A percentile compares a stretch with the other conserved stretches of the same genome.
phyloP scores from a whole-genome alignment of 257 asterid genomes.

The Solanum infundibuliforme region DNA sequence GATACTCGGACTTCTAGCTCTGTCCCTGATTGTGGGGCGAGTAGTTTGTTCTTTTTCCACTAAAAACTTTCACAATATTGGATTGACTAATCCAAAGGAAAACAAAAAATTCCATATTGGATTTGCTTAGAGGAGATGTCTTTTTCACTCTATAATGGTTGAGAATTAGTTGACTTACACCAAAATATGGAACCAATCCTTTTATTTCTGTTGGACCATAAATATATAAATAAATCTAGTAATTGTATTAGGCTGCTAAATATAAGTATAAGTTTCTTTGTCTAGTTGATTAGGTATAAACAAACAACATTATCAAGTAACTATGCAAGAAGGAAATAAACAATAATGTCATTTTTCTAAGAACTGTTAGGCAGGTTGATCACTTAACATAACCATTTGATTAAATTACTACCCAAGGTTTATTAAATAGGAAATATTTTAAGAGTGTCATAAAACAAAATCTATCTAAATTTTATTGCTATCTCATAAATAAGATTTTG shows the following conservation, averaged over 20 bases:
- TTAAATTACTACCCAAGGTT: neutral
- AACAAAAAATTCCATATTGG: neutral
- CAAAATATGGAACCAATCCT: neutral
- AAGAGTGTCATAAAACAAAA: neutral
- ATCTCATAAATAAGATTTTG: neutral
- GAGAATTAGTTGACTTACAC: neutral
- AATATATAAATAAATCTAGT: neutral
- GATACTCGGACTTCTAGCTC: neutral
- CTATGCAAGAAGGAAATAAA: neutral
- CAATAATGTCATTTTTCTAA: neutral
- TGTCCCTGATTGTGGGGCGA: neutral
- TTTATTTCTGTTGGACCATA: neutral
- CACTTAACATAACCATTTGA: neutral
- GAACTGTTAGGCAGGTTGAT: neutral
- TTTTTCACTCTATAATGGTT: neutral
- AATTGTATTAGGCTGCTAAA: neutral
- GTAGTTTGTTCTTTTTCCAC: neutral
- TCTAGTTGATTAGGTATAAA: neutral
- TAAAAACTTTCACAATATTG: neutral
- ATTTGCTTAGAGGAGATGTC: neutral
- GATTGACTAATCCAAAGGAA: neutral
- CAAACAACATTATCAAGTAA: neutral
- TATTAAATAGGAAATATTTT: neutral
- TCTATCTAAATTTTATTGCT: neutral
- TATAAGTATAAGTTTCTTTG: neutral